Conservation (phyloP, 148 eudicot genomes). For the Fagopyrum esculentum region DNA sequence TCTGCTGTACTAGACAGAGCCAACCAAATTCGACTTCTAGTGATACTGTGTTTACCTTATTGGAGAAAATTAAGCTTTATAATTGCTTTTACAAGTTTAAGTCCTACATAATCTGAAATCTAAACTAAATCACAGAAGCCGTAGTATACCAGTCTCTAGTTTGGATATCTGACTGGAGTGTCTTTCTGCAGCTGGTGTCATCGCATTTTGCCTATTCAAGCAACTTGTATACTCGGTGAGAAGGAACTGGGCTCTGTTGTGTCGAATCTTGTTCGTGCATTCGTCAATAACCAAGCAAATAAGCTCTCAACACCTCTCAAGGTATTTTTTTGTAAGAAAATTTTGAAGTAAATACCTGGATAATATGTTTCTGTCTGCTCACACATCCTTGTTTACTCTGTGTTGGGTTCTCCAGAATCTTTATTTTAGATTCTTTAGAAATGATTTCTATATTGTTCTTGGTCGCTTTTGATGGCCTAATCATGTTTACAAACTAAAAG, state of each 20-base stretch:
- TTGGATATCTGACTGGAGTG: background rate
- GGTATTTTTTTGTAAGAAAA: constrained; percentile 28
- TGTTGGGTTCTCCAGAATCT: background rate
- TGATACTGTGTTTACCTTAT: background rate
- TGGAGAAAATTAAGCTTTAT: background rate
- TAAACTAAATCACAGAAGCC: background rate
- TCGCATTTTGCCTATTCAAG: constrained; percentile 80
- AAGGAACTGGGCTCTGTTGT: constrained; percentile 43
- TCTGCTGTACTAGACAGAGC: background rate
- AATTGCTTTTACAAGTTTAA: background rate
- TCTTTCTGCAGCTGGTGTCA: constrained; percentile 67
- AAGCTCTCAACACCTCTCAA: constrained; percentile 40
- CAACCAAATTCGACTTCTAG: background rate
- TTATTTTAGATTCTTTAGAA: background rate
- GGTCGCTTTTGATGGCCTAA: background rate
- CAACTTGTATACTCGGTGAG: constrained; percentile 59
- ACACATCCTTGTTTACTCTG: background rate
- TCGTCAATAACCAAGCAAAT: constrained; percentile 35
- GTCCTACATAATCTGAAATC: background rate
- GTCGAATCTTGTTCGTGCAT: constrained; percentile 49
- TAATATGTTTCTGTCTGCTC: background rate
- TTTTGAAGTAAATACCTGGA: background rate
- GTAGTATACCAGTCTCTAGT: background rate
- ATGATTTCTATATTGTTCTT: background rate
- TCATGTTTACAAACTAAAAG: background rate